Evolutionary conservation across 768 basidiomycete genomes (phyloP).

Genomic region (Panus rudis): DNA sequence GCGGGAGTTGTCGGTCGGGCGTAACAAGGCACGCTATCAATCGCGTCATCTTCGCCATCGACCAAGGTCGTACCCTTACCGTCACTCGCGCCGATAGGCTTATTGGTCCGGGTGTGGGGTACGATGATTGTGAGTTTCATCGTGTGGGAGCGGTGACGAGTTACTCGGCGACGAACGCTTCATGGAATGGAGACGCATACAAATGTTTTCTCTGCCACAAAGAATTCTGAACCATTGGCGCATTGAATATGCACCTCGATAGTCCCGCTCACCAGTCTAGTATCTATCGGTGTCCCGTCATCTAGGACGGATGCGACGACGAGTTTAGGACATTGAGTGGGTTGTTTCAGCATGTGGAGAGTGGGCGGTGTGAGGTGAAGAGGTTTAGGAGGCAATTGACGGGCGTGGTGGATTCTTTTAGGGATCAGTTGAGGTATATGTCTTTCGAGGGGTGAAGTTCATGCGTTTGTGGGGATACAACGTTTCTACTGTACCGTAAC

Average conservation of each 20-base stretch:
- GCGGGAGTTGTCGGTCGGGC: slow-evolving; percentile 48
- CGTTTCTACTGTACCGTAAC: too few relatives aligned
- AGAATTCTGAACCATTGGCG: slow-evolving; percentile 30
- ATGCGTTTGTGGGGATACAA: too few relatives aligned
- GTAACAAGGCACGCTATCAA: slow-evolving; percentile 33
- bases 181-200: slow-evolving; percentile 36
- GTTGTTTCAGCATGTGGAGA: slow-evolving; percentile 61
- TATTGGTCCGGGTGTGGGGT: slow-evolving; percentile 28
- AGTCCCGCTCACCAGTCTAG: slow-evolving; percentile 52
- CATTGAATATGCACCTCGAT: slow-evolving; percentile 55
- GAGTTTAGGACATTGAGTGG: slow-evolving; percentile 48
- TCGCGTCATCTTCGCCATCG: slow-evolving; percentile 33
- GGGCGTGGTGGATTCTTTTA: slow-evolving; percentile 34
- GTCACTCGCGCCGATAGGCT: slow-evolving; percentile 45
- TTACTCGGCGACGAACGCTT: slow-evolving; percentile 25
- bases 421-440: too few relatives aligned
- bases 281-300: slow-evolving; percentile 46
- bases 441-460: too few relatives aligned
- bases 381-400: slow-evolving; percentile 36
- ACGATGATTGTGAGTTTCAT: too few relatives aligned
- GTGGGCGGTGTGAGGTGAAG: slow-evolving; percentile 49
- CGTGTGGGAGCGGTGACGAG: slow-evolving; percentile 29
- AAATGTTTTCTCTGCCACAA: slow-evolving; percentile 59
- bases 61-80: slow-evolving; percentile 45
- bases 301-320: slow-evolving; percentile 30